Evolutionary conservation across 805 yeast genomes (phyloP).

Genomic region (Priceomyces medius): DNA sequence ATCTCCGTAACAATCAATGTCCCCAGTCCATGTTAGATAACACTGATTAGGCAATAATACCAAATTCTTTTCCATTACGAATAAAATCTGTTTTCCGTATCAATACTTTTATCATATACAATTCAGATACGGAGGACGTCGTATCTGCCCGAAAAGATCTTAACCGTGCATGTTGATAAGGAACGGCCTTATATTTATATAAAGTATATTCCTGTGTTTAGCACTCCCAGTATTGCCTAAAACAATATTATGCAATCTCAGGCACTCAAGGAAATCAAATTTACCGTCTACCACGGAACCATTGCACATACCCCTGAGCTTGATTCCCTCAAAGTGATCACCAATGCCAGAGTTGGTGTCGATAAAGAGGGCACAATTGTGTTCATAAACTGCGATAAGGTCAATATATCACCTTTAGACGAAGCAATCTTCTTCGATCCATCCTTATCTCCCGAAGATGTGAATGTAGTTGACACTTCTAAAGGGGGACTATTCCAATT

Average conservation of each 20-base stretch:
- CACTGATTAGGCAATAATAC: too few relatives aligned
- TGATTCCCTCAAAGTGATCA: slow-evolving; percentile 53
- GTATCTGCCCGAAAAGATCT: too few relatives aligned
- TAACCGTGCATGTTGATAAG: too few relatives aligned
- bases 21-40: too few relatives aligned
- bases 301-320: slow-evolving; percentile 63
- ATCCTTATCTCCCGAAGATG: slow-evolving; percentile 7
- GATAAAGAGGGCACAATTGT: slow-evolving; percentile 49
- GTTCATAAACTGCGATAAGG: slow-evolving; percentile 1
- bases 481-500: slow-evolving; percentile 41
- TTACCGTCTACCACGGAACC: slow-evolving; percentile 57
- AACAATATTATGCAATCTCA: not conserved
- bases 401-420: slow-evolving; percentile 15
- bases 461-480: slow-evolving; percentile 11
- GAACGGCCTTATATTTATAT: too few relatives aligned
- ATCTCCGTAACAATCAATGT: too few relatives aligned
- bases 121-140: too few relatives aligned
- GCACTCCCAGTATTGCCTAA: too few relatives aligned
- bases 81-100: too few relatives aligned
- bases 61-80: too few relatives aligned
- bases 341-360: slow-evolving; percentile 60
- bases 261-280: not conserved
- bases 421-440: slow-evolving; percentile 20
- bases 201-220: too few relatives aligned
- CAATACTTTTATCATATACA: too few relatives aligned